A percentile compares a stretch with the other conserved stretches of the same genome.
phyloP scores from a whole-genome alignment of 116 monocot genomes.

The Cymodocea nodosa region DNA sequence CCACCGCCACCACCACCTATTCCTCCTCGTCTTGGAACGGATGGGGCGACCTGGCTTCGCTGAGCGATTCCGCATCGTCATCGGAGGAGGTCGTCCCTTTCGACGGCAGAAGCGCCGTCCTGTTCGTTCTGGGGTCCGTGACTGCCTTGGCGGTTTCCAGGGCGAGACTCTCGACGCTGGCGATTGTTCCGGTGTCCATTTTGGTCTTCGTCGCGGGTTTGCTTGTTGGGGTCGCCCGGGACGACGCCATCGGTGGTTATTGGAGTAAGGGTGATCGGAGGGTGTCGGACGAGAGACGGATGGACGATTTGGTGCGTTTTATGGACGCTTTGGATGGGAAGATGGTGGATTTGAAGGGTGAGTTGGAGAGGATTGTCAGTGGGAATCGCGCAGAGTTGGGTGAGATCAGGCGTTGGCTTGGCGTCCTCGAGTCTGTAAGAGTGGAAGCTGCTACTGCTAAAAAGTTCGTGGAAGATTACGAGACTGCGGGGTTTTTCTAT shows the following conservation, averaged over 20 bases:
- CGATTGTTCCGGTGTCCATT: constrained; percentile 34
- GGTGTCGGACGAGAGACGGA: constrained; percentile 15
- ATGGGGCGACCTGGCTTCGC: constrained; percentile 58
- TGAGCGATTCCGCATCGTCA: not conserved
- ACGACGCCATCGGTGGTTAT: not conserved
- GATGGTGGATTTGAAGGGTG: constrained; percentile 29
- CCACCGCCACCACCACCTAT: too few relatives aligned
- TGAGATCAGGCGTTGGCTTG: constrained; percentile 25
- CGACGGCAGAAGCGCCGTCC: constrained; percentile 32
- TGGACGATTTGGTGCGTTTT: constrained; percentile 26
- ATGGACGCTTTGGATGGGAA: constrained; percentile 31
- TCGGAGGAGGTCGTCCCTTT: constrained; percentile 17
- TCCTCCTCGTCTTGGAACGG: constrained; percentile 23
- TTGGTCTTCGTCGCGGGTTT: constrained; percentile 51
- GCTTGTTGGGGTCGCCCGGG: constrained; percentile 24
- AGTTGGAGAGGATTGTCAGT: constrained; percentile 19
- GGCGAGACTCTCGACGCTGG: constrained; percentile 43
- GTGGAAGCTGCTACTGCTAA: constrained; percentile 10
- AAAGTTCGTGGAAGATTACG: constrained; percentile 25
- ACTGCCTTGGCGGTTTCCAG: constrained; percentile 60
- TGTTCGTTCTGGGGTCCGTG: constrained; percentile 51
- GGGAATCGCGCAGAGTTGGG: constrained; percentile 16
- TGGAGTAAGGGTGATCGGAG: constrained; percentile 1
- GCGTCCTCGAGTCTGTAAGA: constrained; percentile 29
- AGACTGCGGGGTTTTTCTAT: not conserved